phyloP scores from a whole-genome alignment of 768 basidiomycete genomes.

The Leccinum obscurum region DNA sequence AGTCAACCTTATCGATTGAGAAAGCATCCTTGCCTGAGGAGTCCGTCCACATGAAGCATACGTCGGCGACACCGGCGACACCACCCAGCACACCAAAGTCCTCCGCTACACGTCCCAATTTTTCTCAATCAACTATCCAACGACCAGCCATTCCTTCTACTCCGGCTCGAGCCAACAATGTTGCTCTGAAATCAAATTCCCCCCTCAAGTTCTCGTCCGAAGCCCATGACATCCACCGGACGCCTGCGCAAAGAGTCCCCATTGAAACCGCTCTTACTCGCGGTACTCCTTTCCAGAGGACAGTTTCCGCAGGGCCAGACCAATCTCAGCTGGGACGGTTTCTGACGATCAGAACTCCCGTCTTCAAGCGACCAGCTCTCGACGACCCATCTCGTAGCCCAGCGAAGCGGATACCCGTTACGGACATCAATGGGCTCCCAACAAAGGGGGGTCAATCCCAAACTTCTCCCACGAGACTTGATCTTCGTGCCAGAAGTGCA shows the following conservation, averaged over 20 bases:
- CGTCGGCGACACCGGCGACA: slow-evolving; percentile 17
- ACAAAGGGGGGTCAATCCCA: slow-evolving; percentile 12
- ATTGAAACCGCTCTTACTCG: slow-evolving; percentile 51
- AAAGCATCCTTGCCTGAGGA: slow-evolving; percentile 10
- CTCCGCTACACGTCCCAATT: slow-evolving; percentile 15
- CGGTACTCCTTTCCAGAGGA: slow-evolving; percentile 51
- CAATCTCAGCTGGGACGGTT: slow-evolving; percentile 19
- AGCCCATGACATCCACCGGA: slow-evolving; percentile 43
- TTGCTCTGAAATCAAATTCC: slow-evolving; percentile 19
- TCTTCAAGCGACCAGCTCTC: slow-evolving; percentile 42
- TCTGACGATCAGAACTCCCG: slow-evolving; percentile 25
- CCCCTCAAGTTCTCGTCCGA: slow-evolving; percentile 37
- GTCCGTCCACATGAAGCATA: slow-evolving; percentile 15
- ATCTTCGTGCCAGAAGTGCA: slow-evolving; percentile 30
- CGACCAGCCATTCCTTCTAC: slow-evolving; percentile 33
- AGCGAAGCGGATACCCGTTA: slow-evolving; percentile 35
- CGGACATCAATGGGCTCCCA: slow-evolving; percentile 30
- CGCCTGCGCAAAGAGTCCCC: slow-evolving; percentile 67
- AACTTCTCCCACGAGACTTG: slow-evolving; percentile 19
- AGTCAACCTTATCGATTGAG: slow-evolving; percentile 18
- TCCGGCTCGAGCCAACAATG: slow-evolving; percentile 22
- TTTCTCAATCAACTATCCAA: slow-evolving; percentile 22
- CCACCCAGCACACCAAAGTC: slow-evolving; percentile 17
- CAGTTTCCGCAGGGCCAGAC: slow-evolving; percentile 29
- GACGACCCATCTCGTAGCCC: slow-evolving; percentile 40